Evolutionary conservation across 345 rosid species (phyloP), one percentile per base, ranked within the genome.

Genomic region (Physaria fendleri): DNA sequence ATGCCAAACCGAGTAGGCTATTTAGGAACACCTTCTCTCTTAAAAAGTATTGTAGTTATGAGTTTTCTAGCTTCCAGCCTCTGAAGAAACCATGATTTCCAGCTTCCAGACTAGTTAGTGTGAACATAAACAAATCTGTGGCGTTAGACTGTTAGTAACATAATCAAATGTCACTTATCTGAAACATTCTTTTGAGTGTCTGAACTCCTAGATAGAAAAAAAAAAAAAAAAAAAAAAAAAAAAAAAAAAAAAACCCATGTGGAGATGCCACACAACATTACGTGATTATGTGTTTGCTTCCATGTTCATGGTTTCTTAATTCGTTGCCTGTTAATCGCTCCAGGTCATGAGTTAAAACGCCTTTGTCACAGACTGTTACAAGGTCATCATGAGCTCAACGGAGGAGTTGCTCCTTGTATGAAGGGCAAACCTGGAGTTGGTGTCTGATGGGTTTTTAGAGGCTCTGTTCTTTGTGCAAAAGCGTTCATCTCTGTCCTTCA

Each of bases 391-490:
- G 6, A 17, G 65, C 2, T 18, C 66, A 68, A 37, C 0, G 32
- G 13, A 17, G 44, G 1, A 28, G 65, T 57, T 56, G 64, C 59
- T 39, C 40, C 43, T 21, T 56, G 64, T 21, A 32, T 12, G 20
- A 42, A 42, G 44, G n/a, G 17, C 52, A 23, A 33, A 1, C n/a
- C 29, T 38, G 7, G 28, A 34, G 43, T 34, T 54, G 45, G 62
- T 55, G 8, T 34, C 37, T 43, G 54, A 52, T 52, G 35, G 34
- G n/a, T 6, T 29, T 27, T 23, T 5, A 25, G 5, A 43, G 54
- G 34, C 58, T 57, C 64, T 56, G 30, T 47, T 55, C 65, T 58
- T 5, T 40, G 46, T 49, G 46, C 45, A 23, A 41, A 48, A 22
- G 70, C 56, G 49, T 56, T 18, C 14, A 6, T 5, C 24, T 25